A percentile compares a stretch with the other conserved stretches of the same genome.
Conservation (phyloP, 169 alveolate species). For the Ophryocystis elektroscirrha region DNA sequence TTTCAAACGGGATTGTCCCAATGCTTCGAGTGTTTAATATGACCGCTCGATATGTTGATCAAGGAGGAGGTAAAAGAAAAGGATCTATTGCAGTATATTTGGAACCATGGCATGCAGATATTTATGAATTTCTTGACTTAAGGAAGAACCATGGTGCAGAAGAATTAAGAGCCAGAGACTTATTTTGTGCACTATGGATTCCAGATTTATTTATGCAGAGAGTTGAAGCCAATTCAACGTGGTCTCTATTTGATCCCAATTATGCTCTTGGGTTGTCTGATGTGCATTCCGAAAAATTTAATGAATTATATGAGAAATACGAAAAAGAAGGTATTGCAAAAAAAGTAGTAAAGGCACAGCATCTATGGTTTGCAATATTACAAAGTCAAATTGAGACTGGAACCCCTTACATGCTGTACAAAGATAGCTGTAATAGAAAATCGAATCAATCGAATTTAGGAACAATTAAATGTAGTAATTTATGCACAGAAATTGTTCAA, state of each 20-base stretch:
- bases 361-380: conserved; percentile 77
- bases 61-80: conserved; percentile 78
- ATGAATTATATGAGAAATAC: conserved; percentile 53
- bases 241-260: conserved; percentile 92
- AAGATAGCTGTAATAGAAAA: conserved; percentile 72
- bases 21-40: conserved; percentile 72
- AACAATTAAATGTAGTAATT: conserved; percentile 74
- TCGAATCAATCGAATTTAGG: conserved; percentile 90
- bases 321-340: conserved; percentile 36
- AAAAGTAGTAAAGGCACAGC: conserved; percentile 63
- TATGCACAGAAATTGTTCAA: conserved; percentile 89
- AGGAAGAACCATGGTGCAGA: conserved; percentile 90
- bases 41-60: conserved; percentile 44
- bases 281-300: conserved; percentile 80
- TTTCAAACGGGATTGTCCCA: conserved; percentile 89
- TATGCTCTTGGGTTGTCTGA: conserved; percentile 77
- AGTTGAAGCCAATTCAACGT: conserved; percentile 65
- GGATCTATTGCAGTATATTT: conserved; percentile 91
- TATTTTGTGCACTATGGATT: conserved; percentile 93
- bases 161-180: conserved; percentile 86
- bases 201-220: conserved; percentile 95
- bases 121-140: conserved; percentile 73
- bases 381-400: conserved; percentile 95
- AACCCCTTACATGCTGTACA: conserved; percentile 90
- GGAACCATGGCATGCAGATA: conserved; percentile 99